These are phyloP conservation scores for Cyberlindnera americana DNA, from an alignment of 805 yeast species.

Conservation along the genomic window DNA sequence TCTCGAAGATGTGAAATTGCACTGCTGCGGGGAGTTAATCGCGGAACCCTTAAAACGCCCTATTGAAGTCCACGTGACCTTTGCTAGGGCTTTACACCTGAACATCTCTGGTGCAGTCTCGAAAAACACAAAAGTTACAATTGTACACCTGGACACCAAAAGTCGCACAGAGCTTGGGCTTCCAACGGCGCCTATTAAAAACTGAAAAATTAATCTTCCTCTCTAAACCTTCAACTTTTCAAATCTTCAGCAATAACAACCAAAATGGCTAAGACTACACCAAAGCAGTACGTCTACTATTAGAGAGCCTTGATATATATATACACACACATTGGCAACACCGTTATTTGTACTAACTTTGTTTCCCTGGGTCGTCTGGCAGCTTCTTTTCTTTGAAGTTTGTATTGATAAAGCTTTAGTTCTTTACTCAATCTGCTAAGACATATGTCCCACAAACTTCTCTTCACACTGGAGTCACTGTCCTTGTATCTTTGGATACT, in stretches of 20 bases:
- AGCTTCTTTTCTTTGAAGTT: neutral
- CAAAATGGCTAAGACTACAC: constrained; percentile 29
- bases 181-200: constrained; percentile 1
- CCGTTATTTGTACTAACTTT: neutral
- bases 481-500: neutral
- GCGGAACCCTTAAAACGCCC: too few species aligned
- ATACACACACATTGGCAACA: constrained; percentile 2
- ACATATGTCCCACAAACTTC: constrained; percentile 4
- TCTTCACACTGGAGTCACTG: constrained; percentile 9
- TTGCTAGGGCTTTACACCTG: neutral
- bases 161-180: neutral
- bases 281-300: constrained; percentile 29
- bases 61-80: constrained; percentile 1
- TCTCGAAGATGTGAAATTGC: too few species aligned
- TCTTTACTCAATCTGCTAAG: constrained; percentile 20
- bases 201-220: constrained; percentile 7
- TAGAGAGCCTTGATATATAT: neutral
- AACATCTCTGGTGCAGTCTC: neutral
- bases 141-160: constrained; percentile 11
- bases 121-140: too few species aligned
- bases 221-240: neutral
- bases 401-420: constrained; percentile 19
- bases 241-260: neutral
- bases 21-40: too few species aligned
- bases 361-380: constrained; percentile 7